Evolutionary conservation across 2,329 filamentous ascomycete genomes (phyloP).

Genomic region (Aurifilum marmelostoma): DNA sequence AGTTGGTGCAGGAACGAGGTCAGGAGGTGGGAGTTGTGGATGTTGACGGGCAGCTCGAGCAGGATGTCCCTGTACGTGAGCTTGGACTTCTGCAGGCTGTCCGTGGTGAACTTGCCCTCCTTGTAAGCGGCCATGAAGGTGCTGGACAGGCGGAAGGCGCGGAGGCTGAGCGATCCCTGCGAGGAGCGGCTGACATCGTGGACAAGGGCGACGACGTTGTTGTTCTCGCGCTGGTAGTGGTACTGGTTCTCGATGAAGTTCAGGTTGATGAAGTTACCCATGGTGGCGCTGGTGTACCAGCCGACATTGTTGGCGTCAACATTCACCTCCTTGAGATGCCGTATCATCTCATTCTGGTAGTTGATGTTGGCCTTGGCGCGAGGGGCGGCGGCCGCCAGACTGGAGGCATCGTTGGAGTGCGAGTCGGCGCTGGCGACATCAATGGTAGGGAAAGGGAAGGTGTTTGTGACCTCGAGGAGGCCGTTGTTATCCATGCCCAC

Average conservation of each 20-base stretch:
- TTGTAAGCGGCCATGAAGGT: conserved; percentile 90
- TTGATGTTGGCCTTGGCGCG: conserved; percentile 85
- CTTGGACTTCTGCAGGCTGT: conserved; percentile 94
- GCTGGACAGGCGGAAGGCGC: conserved; percentile 87
- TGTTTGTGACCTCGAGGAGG: conserved; percentile 88
- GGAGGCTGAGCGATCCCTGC: conserved; percentile 85
- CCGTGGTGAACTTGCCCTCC: conserved; percentile 96
- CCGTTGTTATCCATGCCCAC: conserved; percentile 90
- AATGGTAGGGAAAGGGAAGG: conserved; percentile 87
- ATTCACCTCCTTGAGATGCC: conserved; percentile 94
- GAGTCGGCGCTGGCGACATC: conserved; percentile 70
- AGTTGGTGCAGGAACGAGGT: conserved; percentile 95
- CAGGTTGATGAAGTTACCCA: conserved; percentile 97
- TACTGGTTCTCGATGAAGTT: conserved; percentile 98
- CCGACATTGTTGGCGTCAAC: conserved; percentile 97
- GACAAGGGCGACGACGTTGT: conserved; percentile 83
- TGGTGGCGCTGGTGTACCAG: conserved; percentile 98
- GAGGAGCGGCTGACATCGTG: conserved; percentile 96
- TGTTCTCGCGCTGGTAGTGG: conserved; percentile 96
- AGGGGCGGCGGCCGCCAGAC: conserved; percentile 82
- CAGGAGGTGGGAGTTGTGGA: conserved; percentile 97
- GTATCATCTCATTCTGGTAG: conserved; percentile 97
- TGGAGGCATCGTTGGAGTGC: conserved; percentile 75
- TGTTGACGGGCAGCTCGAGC: conserved; percentile 81
- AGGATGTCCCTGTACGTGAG: conserved; percentile 93